Evolutionary conservation across 2,329 filamentous ascomycete species (phyloP), one percentile per base, ranked within the genome.

Genomic region (Cladophialophora carrionii): DNA sequence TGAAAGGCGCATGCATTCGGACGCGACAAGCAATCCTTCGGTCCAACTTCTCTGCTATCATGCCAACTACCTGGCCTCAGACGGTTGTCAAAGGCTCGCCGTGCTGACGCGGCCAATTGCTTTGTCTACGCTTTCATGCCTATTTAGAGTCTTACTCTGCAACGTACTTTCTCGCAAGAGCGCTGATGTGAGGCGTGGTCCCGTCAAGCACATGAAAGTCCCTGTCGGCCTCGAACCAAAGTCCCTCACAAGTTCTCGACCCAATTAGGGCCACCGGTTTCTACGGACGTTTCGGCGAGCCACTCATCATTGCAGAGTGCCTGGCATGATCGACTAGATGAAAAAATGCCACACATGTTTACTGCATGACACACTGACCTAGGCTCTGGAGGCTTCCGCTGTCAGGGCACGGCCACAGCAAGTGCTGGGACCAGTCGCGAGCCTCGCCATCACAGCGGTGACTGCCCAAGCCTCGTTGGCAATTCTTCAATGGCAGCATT

Each of bases 401-500:
- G 57, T 43, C 49, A 66, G 61, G 56, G 57, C 55, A 54, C 51
- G 54, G 58, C 48, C 46, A 51, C 31, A 52, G 20, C 51, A 37
- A 12, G 10, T 43, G 20, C 29, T 53, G 57, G 57, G 49, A 55
- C 62, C 65, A 67, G 52, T 67, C 56, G 59, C 59, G 32, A 57
- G 55, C 32, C 24, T 67, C 48, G 65, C 65, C 65, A 62, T 64
- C 61, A 26, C 32, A 54, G 53, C 60, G 66, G 66, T 65, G 56
- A 63, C 66, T 65, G 63, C 66, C 66, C 66, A 68, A 68, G 66
- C 63, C 66, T 63, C 57, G 61, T 68, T 68, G 66, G 56, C 66
- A 68, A 68, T 63, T 24, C 8, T 55, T 68, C 60, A 68, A 63
- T 68, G 60, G 62, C 48, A 46, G 57, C 53, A 31, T 29, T 60